Conservation (phyloP, 805 yeast genomes). For the Zygosaccharomyces siamensis region DNA sequence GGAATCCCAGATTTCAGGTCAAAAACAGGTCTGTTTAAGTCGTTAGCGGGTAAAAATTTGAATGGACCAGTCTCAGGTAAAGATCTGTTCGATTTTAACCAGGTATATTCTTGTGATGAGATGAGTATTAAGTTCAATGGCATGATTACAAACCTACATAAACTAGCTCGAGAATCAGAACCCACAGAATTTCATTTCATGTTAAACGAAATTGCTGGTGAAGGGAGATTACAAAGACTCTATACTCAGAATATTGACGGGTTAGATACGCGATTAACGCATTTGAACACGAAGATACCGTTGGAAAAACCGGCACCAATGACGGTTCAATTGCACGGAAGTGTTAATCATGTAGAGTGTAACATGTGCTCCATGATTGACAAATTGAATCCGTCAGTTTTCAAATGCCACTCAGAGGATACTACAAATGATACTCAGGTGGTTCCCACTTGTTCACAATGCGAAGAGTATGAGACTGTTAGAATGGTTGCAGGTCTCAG, state of each 20-base stretch:
- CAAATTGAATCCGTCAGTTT: slow-evolving; percentile 48
- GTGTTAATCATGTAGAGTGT: slow-evolving; percentile 66
- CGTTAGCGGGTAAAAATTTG: slow-evolving; percentile 40
- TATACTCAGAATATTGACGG: slow-evolving; percentile 90
- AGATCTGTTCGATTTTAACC: slow-evolving; percentile 67
- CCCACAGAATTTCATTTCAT: slow-evolving; percentile 75
- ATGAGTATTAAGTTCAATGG: slow-evolving; percentile 64
- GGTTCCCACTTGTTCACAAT: slow-evolving; percentile 60
- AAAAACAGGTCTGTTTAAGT: slow-evolving; percentile 67
- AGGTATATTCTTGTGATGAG: slow-evolving; percentile 61
- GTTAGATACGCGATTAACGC: slow-evolving; percentile 55
- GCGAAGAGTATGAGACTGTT: slow-evolving; percentile 53
- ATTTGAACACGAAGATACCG: slow-evolving; percentile 48
- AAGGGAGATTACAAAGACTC: slow-evolving; percentile 61
- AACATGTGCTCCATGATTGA: slow-evolving; percentile 64
- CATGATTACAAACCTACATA: slow-evolving; percentile 61
- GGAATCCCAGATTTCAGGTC: slow-evolving; percentile 90
- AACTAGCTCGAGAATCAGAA: slow-evolving; percentile 47
- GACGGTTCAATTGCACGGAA: slow-evolving; percentile 82
- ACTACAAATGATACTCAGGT: slow-evolving; percentile 16
- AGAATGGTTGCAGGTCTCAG: slow-evolving; percentile 60
- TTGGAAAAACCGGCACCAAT: slow-evolving; percentile 46
- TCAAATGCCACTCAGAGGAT: slow-evolving; percentile 36
- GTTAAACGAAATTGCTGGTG: slow-evolving; percentile 53
- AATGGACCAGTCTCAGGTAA: slow-evolving; percentile 42